Percentiles rank a stretch among this genome's conserved stretches.
These are phyloP conservation scores for Triticum timopheevii DNA, from an alignment of 176 grass and related monocot species.

Conservation along the genomic window DNA sequence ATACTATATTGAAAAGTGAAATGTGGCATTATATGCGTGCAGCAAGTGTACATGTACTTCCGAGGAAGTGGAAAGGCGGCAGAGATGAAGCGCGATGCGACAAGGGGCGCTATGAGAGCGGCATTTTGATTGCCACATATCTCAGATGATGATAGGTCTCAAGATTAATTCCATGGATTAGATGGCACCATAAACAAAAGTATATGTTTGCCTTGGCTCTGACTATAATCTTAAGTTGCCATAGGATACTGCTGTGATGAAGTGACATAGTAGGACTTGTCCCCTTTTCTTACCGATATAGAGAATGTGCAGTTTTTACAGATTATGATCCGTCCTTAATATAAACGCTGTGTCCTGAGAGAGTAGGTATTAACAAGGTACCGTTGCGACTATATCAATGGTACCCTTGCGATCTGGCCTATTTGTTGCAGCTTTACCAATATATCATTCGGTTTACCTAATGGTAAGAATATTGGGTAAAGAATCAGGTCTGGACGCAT, in stretches of 20 bases:
- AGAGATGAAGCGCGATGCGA: slow-evolving; percentile 75
- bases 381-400: not conserved
- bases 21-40: slow-evolving; percentile 10
- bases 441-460: not conserved
- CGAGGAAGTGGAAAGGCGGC: slow-evolving; percentile 89
- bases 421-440: not conserved
- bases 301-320: slow-evolving; percentile 37
- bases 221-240: slow-evolving; percentile 18
- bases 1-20: not conserved
- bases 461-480: too few species aligned
- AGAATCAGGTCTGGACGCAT: too few species aligned
- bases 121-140: slow-evolving; percentile 55
- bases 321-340: not conserved
- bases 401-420: not conserved
- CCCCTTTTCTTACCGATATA: slow-evolving; percentile 18
- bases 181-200: slow-evolving; percentile 16
- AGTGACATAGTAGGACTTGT: slow-evolving; percentile 18
- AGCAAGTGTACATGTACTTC: slow-evolving; percentile 99
- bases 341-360: not conserved
- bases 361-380: not conserved
- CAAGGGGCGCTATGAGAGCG: slow-evolving; percentile 72
- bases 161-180: slow-evolving; percentile 20
- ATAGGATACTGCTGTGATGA: slow-evolving; percentile 31
- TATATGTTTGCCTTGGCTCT: slow-evolving; percentile 25
- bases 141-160: slow-evolving; percentile 24